Conservation (phyloP, 2,329 filamentous ascomycete species). For the Apiospora sp. region DNA sequence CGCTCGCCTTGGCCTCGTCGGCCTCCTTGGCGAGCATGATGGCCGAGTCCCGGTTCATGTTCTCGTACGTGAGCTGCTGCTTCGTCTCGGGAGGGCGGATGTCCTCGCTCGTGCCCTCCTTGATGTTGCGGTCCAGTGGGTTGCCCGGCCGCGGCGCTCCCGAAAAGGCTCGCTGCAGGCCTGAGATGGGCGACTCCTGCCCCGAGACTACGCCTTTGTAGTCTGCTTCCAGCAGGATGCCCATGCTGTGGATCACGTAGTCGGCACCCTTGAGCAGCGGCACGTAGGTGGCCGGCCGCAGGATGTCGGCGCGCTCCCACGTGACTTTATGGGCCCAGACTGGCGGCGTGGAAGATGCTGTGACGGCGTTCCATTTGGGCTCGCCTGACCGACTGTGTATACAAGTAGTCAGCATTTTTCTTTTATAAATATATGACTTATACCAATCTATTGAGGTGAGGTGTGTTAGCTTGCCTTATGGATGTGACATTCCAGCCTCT, state of each 20-base stretch:
- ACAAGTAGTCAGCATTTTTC: background rate
- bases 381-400: slow-evolving; percentile 81
- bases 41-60: slow-evolving; percentile 94
- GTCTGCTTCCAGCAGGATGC: slow-evolving; percentile 94
- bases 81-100: slow-evolving; percentile 72
- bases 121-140: slow-evolving; percentile 66
- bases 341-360: slow-evolving; percentile 74
- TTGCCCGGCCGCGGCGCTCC: slow-evolving; percentile 65
- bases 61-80: slow-evolving; percentile 89
- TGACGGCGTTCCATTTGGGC: slow-evolving; percentile 83
- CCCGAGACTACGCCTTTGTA: slow-evolving; percentile 94
- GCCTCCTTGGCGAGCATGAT: slow-evolving; percentile 84
- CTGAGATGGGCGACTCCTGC: slow-evolving; percentile 80
- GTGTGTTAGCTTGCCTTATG: slow-evolving; percentile 65
- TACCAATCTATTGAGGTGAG: background rate
- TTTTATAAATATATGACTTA: background rate
- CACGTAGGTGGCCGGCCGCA: slow-evolving; percentile 82
- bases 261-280: slow-evolving; percentile 78
- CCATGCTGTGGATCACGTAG: slow-evolving; percentile 93
- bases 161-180: slow-evolving; percentile 81
- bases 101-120: slow-evolving; percentile 53
- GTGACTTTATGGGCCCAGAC: slow-evolving; percentile 82
- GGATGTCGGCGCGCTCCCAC: slow-evolving; percentile 89
- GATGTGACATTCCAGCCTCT: slow-evolving; percentile 93
- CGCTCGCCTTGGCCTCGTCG: slow-evolving; percentile 65